Percentiles rank a stretch among this genome's conserved stretches.
phyloP scores from a whole-genome alignment of 1,284 basidiomycete genomes.

The Pholiota adiposa region DNA sequence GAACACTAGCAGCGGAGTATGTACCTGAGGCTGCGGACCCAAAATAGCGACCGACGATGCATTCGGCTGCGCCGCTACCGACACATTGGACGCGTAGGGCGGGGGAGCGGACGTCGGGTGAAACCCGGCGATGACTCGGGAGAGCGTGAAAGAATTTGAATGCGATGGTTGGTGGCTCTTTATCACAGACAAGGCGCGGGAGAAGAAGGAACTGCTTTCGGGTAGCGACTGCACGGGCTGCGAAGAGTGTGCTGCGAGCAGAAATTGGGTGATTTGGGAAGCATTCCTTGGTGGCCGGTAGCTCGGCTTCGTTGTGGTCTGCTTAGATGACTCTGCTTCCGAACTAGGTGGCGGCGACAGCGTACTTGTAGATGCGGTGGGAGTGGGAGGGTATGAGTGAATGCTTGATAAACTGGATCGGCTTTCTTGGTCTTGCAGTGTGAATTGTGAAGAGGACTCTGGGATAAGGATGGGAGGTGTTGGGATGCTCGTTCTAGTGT shows the following conservation, averaged over 20 bases:
- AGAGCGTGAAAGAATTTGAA: constrained; percentile 68
- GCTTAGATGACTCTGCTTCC: constrained; percentile 1
- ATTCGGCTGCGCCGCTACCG: constrained; percentile 11
- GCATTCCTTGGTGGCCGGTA: constrained; percentile 16
- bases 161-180: constrained; percentile 61
- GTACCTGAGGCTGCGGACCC: constrained; percentile 18
- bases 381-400: constrained; percentile 74
- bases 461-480: constrained; percentile 6
- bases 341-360: constrained; percentile 33
- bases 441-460: constrained; percentile 23
- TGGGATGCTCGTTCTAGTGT: constrained; percentile 56
- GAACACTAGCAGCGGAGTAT: constrained; percentile 60
- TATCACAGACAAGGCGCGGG: constrained; percentile 58
- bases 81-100: constrained; percentile 33
- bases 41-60: constrained; percentile 10
- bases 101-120: constrained; percentile 33
- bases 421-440: constrained; percentile 36
- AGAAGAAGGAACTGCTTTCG: constrained; percentile 49
- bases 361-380: constrained; percentile 53
- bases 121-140: constrained; percentile 38
- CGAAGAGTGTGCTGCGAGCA: constrained; percentile 58
- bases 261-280: constrained; percentile 59
- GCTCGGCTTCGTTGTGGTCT: constrained; percentile 17
- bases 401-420: constrained; percentile 39
- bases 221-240: constrained; percentile 42